Evolutionary conservation across 2,329 filamentous ascomycete species (phyloP).

Genomic region (Diplocarpon rosae): DNA sequence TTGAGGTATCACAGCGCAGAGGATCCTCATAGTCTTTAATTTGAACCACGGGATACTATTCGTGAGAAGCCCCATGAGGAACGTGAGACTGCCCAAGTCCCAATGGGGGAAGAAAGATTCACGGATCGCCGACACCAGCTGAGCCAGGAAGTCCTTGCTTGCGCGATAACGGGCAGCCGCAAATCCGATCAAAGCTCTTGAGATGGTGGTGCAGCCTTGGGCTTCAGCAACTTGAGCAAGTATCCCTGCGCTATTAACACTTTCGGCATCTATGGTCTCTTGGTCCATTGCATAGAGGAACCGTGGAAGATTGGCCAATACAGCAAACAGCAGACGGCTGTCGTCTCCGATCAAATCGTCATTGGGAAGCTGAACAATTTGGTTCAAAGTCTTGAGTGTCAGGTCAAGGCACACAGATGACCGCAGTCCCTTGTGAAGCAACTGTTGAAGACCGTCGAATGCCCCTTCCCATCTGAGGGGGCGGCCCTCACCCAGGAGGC

Average conservation of each 20-base stretch:
- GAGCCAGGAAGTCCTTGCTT: slow-evolving; percentile 64
- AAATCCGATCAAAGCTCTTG: slow-evolving; percentile 59
- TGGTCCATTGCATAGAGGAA: slow-evolving; percentile 73
- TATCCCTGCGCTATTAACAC: slow-evolving; percentile 53
- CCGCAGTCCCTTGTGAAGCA: slow-evolving; percentile 85
- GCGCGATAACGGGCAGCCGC: slow-evolving; percentile 54
- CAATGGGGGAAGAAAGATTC: slow-evolving; percentile 70
- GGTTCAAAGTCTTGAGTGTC: slow-evolving; percentile 67
- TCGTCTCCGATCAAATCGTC: slow-evolving; percentile 75
- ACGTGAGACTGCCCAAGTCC: slow-evolving; percentile 78
- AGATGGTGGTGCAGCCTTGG: slow-evolving; percentile 57
- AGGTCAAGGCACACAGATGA: slow-evolving; percentile 74
- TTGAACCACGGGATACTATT: slow-evolving; percentile 87
- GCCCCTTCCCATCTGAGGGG: slow-evolving; percentile 79
- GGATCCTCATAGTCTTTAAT: slow-evolving; percentile 80
- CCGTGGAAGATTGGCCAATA: slow-evolving; percentile 85
- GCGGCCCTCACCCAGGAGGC: slow-evolving; percentile 63
- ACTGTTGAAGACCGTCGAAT: slow-evolving; percentile 75
- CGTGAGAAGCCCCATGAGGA: slow-evolving; percentile 81
- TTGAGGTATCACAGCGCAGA: slow-evolving; percentile 74
- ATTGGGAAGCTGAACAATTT: slow-evolving; percentile 66
- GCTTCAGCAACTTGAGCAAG: slow-evolving; percentile 63
- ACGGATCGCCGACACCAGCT: slow-evolving; percentile 63
- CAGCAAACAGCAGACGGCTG: slow-evolving; percentile 68
- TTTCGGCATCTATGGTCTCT: slow-evolving; percentile 41